A percentile compares a stretch with the other conserved stretches of the same genome.
These are phyloP conservation scores for Fusarium foetens DNA, from an alignment of 2,329 filamentous ascomycete species.

Conservation along the genomic window DNA sequence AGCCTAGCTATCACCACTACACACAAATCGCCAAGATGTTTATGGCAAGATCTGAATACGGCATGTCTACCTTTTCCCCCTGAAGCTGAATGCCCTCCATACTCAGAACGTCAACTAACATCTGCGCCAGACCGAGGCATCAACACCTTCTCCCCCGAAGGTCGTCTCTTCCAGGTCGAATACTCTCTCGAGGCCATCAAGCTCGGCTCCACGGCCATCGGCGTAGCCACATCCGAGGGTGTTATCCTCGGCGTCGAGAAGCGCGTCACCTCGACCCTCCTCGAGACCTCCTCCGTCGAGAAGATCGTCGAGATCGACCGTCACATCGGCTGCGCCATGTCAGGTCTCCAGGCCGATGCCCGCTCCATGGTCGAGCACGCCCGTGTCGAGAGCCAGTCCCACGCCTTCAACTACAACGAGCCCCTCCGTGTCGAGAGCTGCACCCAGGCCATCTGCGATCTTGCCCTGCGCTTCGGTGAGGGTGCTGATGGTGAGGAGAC, in stretches of 20 bases:
- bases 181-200: slow-evolving; percentile 99
- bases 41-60: slow-evolving; percentile 99
- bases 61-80: slow-evolving; percentile 64
- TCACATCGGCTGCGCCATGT: slow-evolving; percentile 99
- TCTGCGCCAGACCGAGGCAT: slow-evolving; percentile 84
- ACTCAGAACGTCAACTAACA: slow-evolving; percentile 30
- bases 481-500: slow-evolving; percentile 97
- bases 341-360: slow-evolving; percentile 94
- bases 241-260: slow-evolving; percentile 98
- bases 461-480: slow-evolving; percentile 96
- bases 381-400: slow-evolving; percentile 95
- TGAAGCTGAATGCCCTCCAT: slow-evolving; percentile 6
- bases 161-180: slow-evolving; percentile 99
- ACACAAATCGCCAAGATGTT: slow-evolving; percentile 78
- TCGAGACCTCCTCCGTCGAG: slow-evolving; percentile 97
- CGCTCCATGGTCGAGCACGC: slow-evolving; percentile 98
- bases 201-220: slow-evolving; percentile 97
- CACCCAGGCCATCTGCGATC: slow-evolving; percentile 98
- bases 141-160: slow-evolving; percentile 99
- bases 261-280: slow-evolving; percentile 95
- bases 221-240: slow-evolving; percentile 93
- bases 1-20: slow-evolving; percentile 23
- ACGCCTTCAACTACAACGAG: slow-evolving; percentile 98
- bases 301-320: slow-evolving; percentile 99
- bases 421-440: slow-evolving; percentile 94